Evolutionary conservation across 345 rosid genomes (phyloP).

Genomic region (Bretschneidera sinensis): DNA sequence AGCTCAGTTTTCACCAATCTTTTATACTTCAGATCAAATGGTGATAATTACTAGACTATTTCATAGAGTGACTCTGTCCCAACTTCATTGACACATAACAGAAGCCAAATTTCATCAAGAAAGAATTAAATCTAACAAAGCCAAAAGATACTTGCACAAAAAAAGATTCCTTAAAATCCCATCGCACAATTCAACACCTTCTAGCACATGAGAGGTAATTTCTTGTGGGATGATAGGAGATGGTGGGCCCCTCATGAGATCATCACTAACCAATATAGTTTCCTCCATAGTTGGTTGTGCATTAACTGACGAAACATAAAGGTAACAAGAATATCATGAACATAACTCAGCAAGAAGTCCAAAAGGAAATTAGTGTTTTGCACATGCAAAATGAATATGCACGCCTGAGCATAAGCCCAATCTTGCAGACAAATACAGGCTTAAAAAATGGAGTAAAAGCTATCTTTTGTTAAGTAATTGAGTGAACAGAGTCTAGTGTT

Average conservation of each 20-base stretch:
- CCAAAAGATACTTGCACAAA: conserved; percentile 57
- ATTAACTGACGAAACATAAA: conserved; percentile 54
- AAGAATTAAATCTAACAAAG: not conserved
- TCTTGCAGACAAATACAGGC: not conserved
- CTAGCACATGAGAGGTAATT: conserved; percentile 81
- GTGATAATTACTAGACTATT: not conserved
- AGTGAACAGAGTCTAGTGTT: not conserved
- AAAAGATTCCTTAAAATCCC: conserved; percentile 78
- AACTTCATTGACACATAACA: too few relatives aligned
- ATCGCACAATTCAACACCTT: conserved; percentile 83
- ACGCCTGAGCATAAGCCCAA: too few relatives aligned
- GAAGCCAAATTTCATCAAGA: not conserved
- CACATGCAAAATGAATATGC: not conserved
- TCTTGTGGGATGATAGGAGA: conserved; percentile 87
- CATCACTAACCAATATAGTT: conserved; percentile 89
- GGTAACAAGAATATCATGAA: conserved; percentile 10
- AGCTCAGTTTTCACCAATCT: not conserved
- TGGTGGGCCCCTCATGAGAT: conserved; percentile 91
- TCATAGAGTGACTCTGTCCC: not conserved
- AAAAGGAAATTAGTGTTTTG: not conserved
- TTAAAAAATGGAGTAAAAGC: not conserved
- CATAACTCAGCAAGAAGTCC: not conserved
- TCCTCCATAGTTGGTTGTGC: conserved; percentile 94
- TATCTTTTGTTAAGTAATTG: not conserved
- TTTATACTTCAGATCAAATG: not conserved